A percentile compares a stretch with the other conserved stretches of the same genome.
Conservation (phyloP, 1,284 basidiomycete species). For the Naganishia cerealis region DNA sequence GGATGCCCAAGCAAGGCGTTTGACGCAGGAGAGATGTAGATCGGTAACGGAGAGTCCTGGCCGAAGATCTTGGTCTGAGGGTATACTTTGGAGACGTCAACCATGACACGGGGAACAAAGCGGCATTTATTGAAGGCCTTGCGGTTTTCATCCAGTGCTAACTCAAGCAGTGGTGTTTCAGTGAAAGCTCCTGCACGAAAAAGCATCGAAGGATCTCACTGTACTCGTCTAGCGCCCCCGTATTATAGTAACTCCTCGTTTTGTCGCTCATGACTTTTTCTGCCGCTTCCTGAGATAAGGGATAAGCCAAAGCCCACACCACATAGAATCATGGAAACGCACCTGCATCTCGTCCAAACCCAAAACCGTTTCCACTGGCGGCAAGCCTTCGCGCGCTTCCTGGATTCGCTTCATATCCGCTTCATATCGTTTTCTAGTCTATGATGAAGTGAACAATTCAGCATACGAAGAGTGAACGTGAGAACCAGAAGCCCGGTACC, state of each 20-base stretch:
- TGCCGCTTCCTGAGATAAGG: conserved; percentile 42
- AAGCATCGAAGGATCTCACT: conserved; percentile 40
- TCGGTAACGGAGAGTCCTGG: conserved; percentile 52
- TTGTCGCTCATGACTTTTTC: conserved; percentile 43
- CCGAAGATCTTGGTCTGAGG: conserved; percentile 50
- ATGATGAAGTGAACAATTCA: conserved; percentile 45
- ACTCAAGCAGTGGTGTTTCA: background rate
- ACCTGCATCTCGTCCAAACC: conserved; percentile 43
- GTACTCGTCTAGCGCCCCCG: conserved; percentile 52
- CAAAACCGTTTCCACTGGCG: conserved; percentile 41
- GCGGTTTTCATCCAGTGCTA: conserved; percentile 55
- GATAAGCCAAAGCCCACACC: background rate
- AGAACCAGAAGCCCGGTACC: conserved; percentile 49
- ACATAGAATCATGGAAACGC: background rate
- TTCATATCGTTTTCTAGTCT: conserved; percentile 32
- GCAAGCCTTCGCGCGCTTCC: conserved; percentile 36
- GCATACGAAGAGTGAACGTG: no score
- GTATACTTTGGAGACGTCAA: conserved; percentile 43
- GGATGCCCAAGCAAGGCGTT: conserved; percentile 57
- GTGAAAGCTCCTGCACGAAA: background rate
- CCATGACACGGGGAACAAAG: conserved; percentile 56
- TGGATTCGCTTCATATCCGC: conserved; percentile 36
- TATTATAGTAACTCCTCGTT: conserved; percentile 42
- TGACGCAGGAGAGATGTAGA: conserved; percentile 55
- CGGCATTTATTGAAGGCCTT: conserved; percentile 56